Evolutionary conservation across 2,329 filamentous ascomycete genomes (phyloP), one percentile per base, ranked within the genome.

Genomic region (Claviceps pusilla): DNA sequence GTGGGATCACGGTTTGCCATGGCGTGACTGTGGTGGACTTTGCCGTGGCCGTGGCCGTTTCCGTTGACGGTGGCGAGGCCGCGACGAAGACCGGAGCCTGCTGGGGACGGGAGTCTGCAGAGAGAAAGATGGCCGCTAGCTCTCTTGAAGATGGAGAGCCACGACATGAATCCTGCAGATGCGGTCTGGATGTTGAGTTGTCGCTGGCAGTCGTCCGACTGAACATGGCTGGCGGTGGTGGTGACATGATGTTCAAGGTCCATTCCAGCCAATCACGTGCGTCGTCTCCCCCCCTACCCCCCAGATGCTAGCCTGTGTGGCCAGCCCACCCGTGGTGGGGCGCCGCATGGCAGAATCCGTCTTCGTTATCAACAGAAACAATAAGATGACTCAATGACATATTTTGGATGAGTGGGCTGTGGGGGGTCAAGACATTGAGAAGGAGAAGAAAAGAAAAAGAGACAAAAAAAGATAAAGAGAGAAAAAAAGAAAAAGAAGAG

Each of bases 1-100:
- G 89, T 94, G 53, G 89, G 89, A 71, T 97, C 91, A 64, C 87
- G 80, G 51, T 61, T 63, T 50, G 60, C 59, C 67, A 68, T 68
- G 50, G 59, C 65, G 33, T 41, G 37, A 16, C 37, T 37, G 35
- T 37, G 37, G 37, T 41, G 35, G 35, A 19, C 41, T 3, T 5
- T 19, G 41, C 3, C 7, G 41, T 35, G 12, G 31, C 5, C 10
- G 35, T 37, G 33, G 33, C 33, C 10, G 35, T 37, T 10, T 9
- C 4, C n/a, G 58, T 56, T 65, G 57, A 61, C 57, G 11, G 65
- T 61, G 57, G 65, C 64, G 52, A 69, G 64, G 16, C 53, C 53
- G 43, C 53, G 53, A 45, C 50, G 47, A 0, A 50, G 54, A 24
- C 42, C 37, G 12, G 39, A 14, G 39, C 14, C 11, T 46, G 46